Base-by-base conservation (phyloP, 2,329 filamentous ascomycete species). In the Colletotrichum noveboracense region DNA sequence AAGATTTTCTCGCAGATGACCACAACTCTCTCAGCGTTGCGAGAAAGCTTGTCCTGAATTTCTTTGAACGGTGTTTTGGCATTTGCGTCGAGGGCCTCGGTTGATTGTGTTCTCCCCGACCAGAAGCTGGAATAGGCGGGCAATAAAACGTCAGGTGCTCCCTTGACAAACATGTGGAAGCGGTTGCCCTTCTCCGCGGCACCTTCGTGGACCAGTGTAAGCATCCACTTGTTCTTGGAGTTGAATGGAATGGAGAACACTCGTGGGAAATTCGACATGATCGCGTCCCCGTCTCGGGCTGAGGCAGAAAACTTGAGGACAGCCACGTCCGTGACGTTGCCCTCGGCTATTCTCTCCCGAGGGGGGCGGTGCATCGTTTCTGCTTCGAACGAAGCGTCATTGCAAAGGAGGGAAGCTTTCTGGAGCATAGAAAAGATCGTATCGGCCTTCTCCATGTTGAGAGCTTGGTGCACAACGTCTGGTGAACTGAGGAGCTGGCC, bases 401-500 rank as follows among this genome's bases (percentile, higher is more conserved):
- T 58, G 55, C 55, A 58, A 0, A 58, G 4, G 0, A 58, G 2
- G 7, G 13, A 24, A 58, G 55, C 55, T 7, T 58, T 28, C 7
- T 58, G 55, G 0, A 58, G 55, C 55, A 58, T 58, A 5, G 14
- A 3, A 28, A 58, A 58, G 21, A 58, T 58, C 16, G 24, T 16
- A 6, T 58, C 13, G 0, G 55, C 24, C 21, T 58, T 58, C 2
- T 58, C 55, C 21, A 4, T 28, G 21, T 58, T 18, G 26, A 58
- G 24, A 18, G 55, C 55, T 28, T 10, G 55, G 6, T 58, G 26
- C 24, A 28, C 55, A 28, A 16, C 26, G 5, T 58, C 24, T 13
- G 55, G 55, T 18, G 55, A 58, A 28, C 5, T 28, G 7, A 58
- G 55, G 1, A 58, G 26, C 55, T 81, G 77, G 43, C 86, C 85